These are phyloP conservation scores for Fusarium foetens DNA, from an alignment of 2,329 filamentous ascomycete species.

Conservation along the genomic window DNA sequence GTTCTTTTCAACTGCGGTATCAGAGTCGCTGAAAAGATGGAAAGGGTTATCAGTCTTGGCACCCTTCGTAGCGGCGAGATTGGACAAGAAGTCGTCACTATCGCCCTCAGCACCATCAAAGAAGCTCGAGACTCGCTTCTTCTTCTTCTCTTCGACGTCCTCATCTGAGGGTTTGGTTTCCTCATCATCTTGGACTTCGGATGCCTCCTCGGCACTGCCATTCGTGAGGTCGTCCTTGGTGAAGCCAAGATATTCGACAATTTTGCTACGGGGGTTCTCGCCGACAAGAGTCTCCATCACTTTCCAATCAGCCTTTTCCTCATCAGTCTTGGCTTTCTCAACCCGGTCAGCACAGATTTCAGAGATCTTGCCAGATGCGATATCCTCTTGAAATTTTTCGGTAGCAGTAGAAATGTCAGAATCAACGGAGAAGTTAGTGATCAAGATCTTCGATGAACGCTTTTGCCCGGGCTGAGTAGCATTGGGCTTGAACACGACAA, in stretches of 20 bases:
- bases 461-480: slow-evolving; percentile 70
- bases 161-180: slow-evolving; percentile 46
- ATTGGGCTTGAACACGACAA: slow-evolving; percentile 77
- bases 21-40: slow-evolving; percentile 84
- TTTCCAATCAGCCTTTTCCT: slow-evolving; percentile 96
- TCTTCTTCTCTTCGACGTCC: slow-evolving; percentile 54
- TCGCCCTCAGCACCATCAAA: slow-evolving; percentile 76
- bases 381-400: slow-evolving; percentile 84
- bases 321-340: slow-evolving; percentile 78
- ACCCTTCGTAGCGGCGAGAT: slow-evolving; percentile 86
- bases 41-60: slow-evolving; percentile 96
- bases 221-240: slow-evolving; percentile 66
- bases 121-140: slow-evolving; percentile 77
- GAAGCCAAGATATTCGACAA: slow-evolving; percentile 93
- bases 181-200: slow-evolving; percentile 36
- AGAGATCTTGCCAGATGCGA: slow-evolving; percentile 80
- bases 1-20: slow-evolving; percentile 83
- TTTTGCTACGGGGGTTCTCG: slow-evolving; percentile 83
- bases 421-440: slow-evolving; percentile 90
- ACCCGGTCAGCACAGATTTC: slow-evolving; percentile 84
- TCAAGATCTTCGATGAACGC: slow-evolving; percentile 78
- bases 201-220: slow-evolving; percentile 54
- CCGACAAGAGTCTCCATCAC: slow-evolving; percentile 90
- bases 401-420: slow-evolving; percentile 84
- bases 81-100: slow-evolving; percentile 86